phyloP scores from a whole-genome alignment of 805 yeast species.

The Cyberlindnera mrakii region DNA sequence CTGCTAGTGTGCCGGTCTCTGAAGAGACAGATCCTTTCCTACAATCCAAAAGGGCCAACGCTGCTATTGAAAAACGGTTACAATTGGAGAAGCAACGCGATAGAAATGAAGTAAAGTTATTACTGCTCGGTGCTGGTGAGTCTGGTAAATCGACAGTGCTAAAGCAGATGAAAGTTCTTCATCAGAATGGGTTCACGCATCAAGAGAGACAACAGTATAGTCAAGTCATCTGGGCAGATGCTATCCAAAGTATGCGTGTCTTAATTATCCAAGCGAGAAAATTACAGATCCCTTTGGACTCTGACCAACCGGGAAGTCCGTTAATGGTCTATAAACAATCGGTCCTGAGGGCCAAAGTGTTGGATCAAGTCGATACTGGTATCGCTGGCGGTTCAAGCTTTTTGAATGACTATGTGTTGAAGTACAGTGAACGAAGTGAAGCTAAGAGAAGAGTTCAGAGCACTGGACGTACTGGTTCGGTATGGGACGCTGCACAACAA shows the following conservation, averaged over 20 bases:
- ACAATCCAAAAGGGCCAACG: slow-evolving; percentile 48
- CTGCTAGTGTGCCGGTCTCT: slow-evolving; percentile 40
- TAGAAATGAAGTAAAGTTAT: slow-evolving; percentile 57
- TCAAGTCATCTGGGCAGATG: slow-evolving; percentile 90
- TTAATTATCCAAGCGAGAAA: slow-evolving; percentile 71
- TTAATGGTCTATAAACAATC: slow-evolving; percentile 43
- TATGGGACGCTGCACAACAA: slow-evolving; percentile 19
- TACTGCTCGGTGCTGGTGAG: slow-evolving; percentile 91
- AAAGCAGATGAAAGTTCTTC: slow-evolving; percentile 81
- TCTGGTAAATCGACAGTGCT: slow-evolving; percentile 90
- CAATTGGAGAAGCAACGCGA: slow-evolving; percentile 45
- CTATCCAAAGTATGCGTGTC: slow-evolving; percentile 76
- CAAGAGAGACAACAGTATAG: slow-evolving; percentile 76
- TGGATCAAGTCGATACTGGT: slow-evolving; percentile 57
- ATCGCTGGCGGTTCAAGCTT: slow-evolving; percentile 62
- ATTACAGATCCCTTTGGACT: slow-evolving; percentile 55
- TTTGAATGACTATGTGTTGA: slow-evolving; percentile 56
- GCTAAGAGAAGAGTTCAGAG: slow-evolving; percentile 44
- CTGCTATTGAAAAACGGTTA: slow-evolving; percentile 58
- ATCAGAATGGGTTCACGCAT: slow-evolving; percentile 76
- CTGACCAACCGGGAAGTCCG: slow-evolving; percentile 49
- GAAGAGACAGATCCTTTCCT: slow-evolving; percentile 45
- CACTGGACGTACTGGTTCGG: slow-evolving; percentile 43
- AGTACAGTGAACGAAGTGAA: slow-evolving; percentile 51
- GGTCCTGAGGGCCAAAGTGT: slow-evolving; percentile 49